Evolutionary conservation across 225 moss, liverwort and hornwort genomes (phyloP).

Genomic region (Straminergon stramineum): DNA sequence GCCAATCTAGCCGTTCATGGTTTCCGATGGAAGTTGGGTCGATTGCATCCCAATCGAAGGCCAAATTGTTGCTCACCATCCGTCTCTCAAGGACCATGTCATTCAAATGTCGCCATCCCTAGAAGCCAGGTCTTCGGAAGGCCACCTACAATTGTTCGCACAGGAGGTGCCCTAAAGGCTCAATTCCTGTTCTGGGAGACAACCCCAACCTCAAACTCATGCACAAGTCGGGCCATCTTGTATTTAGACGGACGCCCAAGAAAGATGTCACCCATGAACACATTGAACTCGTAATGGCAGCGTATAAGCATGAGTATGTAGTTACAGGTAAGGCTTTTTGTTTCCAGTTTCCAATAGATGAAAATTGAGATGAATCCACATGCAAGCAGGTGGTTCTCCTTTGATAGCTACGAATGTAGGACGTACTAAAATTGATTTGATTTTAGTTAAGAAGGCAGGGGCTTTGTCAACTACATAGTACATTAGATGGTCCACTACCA

Average conservation of each 20-base stretch:
- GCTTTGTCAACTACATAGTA: background rate
- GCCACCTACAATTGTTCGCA: background rate
- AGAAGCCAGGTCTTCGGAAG: too few relatives aligned
- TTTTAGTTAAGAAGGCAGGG: background rate
- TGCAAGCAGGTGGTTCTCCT: background rate
- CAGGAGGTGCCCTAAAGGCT: background rate
- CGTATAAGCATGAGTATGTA: background rate
- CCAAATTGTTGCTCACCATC: too few relatives aligned
- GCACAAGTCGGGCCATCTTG: background rate
- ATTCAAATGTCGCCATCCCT: background rate
- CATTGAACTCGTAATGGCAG: background rate
- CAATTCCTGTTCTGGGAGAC: background rate
- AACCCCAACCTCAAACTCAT: background rate
- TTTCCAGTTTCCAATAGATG: too few relatives aligned
- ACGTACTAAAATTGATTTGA: background rate
- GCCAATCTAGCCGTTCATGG: background rate
- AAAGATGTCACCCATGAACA: background rate
- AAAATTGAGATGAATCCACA: background rate
- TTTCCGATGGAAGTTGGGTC: too few relatives aligned
- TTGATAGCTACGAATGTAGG: background rate
- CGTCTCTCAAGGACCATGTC: background rate
- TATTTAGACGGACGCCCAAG: background rate
- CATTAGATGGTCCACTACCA: background rate
- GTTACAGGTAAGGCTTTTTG: background rate
- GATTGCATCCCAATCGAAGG: too few relatives aligned